Base-by-base conservation (phyloP, 305 asterid genomes). In the Withania somnifera region DNA sequence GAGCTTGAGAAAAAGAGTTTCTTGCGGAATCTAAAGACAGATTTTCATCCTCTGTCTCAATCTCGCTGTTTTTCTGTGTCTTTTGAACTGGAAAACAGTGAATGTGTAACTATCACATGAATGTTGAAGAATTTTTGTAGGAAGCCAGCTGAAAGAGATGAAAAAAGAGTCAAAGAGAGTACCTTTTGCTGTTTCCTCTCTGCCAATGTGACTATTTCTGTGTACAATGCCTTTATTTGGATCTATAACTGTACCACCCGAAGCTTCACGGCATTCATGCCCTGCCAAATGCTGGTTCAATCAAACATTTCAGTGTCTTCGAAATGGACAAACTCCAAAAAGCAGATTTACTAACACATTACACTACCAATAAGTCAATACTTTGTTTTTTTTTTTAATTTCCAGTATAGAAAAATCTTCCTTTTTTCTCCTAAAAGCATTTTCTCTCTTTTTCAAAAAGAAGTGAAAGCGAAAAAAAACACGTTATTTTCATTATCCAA, bases 231-330 rank as follows among this genome's bases (percentile, higher is more conserved):
- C 73, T 86, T 87, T 92, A 90, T 88, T 90, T 81, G 93, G 95
- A 92, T 94, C 94, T 90, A 90, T 92, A 92, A 89, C 95, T 90
- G 90, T 90, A 86, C 98, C 92, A 88, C 91, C 87, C 85, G 88
- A 85, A 78, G 58, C 86, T 82, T 91, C 92, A 86, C 92, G 88
- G 89, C 87, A 82, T 78, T 89, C 97, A 89, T 86, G 93, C 84
- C 91, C 98, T 84, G 92, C 87, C 93, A 92, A 92, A 88, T 92
- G 93, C 99, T 95, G 97, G 85, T 89, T 81, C 91, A 95, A 89
- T 84, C 89, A 91, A 91, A 88, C 14, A 17, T 84, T 84, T 90
- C 89, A 90, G 93, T 83, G 84, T 86, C 88, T 86, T 84, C 87
- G 75, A 53, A 84, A n/a, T 83, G 68, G 82, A 83, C 81, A 64